Conservation (phyloP, 352 stramenopile species). For the Saprolegnia parasitica region DNA sequence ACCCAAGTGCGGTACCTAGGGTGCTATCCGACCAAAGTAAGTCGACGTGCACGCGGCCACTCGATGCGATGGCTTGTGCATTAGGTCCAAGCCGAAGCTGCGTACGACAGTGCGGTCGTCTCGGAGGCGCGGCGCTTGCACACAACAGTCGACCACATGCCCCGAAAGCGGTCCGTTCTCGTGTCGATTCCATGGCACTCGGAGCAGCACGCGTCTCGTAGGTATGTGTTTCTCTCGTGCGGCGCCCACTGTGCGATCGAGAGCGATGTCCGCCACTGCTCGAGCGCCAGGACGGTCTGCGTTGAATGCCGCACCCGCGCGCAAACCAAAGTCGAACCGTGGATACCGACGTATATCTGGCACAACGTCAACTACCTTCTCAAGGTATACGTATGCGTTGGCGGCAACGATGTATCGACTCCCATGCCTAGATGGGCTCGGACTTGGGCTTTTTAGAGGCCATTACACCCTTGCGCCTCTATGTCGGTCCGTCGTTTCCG, state of each 20-base stretch:
- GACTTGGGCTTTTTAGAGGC: conserved; percentile 71
- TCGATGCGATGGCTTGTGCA: not conserved
- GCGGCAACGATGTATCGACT: not conserved
- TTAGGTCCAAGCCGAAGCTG: conserved; percentile 52
- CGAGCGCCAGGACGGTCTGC: conserved; percentile 2
- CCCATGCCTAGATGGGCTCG: conserved; percentile 35
- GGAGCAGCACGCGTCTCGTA: not conserved
- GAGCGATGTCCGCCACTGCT: conserved; percentile 41
- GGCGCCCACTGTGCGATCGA: conserved; percentile 78
- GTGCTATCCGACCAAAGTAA: conserved; percentile 51
- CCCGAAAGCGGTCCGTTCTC: conserved; percentile 38
- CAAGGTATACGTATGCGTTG: conserved; percentile 36
- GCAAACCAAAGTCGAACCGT: conserved; percentile 1
- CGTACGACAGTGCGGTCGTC: conserved; percentile 61
- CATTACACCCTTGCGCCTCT: conserved; percentile 44
- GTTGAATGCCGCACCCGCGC: conserved; percentile 50
- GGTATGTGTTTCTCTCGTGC: conserved; percentile 62
- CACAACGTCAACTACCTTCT: conserved; percentile 60
- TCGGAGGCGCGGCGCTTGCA: conserved; percentile 60
- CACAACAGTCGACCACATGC: conserved; percentile 53
- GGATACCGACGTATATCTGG: conserved; percentile 24
- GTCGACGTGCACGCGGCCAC: not conserved
- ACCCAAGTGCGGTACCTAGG: conserved; percentile 63
- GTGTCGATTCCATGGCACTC: not conserved
- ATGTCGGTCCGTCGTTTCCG: conserved; percentile 44